A percentile compares a stretch with the other conserved stretches of the same genome.
phyloP scores from a whole-genome alignment of 257 asterid species.

The Coffea eugenioides region DNA sequence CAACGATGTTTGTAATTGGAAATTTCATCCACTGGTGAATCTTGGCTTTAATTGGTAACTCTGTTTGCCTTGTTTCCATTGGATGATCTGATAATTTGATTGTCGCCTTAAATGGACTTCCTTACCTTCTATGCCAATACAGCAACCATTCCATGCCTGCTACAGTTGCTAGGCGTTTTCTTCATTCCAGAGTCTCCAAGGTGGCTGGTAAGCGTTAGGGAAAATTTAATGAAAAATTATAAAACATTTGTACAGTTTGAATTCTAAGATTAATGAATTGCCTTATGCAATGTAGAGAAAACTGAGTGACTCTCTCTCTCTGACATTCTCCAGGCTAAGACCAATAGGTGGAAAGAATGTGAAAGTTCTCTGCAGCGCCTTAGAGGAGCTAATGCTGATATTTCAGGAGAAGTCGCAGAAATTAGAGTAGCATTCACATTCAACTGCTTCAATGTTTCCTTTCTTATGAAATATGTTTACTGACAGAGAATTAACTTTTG shows the following conservation, averaged over 20 bases:
- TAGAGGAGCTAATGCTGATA: conserved; percentile 54
- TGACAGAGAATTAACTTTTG: background rate
- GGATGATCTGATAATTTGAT: background rate
- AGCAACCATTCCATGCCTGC: conserved; percentile 73
- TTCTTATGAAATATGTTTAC: background rate
- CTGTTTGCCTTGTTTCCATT: conserved; percentile 4
- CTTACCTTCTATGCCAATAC: conserved; percentile 24
- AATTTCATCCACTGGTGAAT: conserved; percentile 73
- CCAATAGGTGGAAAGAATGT: conserved; percentile 54
- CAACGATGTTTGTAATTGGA: conserved; percentile 72
- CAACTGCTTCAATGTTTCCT: background rate
- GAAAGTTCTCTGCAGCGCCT: conserved; percentile 63
- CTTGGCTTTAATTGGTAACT: conserved; percentile 66
- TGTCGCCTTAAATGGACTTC: background rate
- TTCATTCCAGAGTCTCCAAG: conserved; percentile 91
- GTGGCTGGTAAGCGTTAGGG: conserved; percentile 65
- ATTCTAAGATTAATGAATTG: no score
- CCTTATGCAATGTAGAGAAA: no score
- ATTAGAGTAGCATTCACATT: conserved; percentile 44
- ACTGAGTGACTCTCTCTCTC: no score
- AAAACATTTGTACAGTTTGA: no score
- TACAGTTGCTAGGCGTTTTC: conserved; percentile 67
- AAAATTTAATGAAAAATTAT: background rate
- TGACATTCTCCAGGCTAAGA: conserved; percentile 56
- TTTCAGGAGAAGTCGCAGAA: conserved; percentile 67